These are phyloP conservation scores for Colletotrichum tabaci DNA, from an alignment of 2,329 filamentous ascomycete species.

Conservation along the genomic window DNA sequence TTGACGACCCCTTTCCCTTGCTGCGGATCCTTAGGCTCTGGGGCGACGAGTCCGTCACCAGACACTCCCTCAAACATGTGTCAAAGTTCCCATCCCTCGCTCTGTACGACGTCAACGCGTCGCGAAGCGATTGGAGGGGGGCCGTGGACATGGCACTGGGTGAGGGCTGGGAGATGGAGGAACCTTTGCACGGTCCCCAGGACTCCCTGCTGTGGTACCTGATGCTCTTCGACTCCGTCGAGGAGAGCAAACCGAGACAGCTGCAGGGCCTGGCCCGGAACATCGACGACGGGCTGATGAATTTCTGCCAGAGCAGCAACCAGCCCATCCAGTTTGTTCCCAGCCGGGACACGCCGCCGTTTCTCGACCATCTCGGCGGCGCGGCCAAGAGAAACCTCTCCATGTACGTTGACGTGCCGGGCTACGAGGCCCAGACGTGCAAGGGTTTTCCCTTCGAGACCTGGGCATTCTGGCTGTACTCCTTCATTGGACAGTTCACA, in stretches of 20 bases:
- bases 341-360: constrained; percentile 49
- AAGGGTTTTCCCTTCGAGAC: constrained; percentile 55
- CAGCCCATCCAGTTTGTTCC: constrained; percentile 51
- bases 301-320: constrained; percentile 40
- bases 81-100: constrained; percentile 60
- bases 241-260: constrained; percentile 45
- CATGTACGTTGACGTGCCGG: constrained; percentile 50
- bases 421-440: constrained; percentile 50
- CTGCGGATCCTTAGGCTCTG: constrained; percentile 64
- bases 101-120: constrained; percentile 60
- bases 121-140: constrained; percentile 54
- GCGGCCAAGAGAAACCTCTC: constrained; percentile 50
- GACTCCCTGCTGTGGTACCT: constrained; percentile 55
- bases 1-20: constrained; percentile 59
- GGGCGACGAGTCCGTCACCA: constrained; percentile 57
- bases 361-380: constrained; percentile 54
- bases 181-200: constrained; percentile 46
- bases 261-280: constrained; percentile 49
- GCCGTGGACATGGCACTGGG: constrained; percentile 45
- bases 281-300: constrained; percentile 54
- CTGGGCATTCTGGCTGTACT: constrained; percentile 60
- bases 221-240: constrained; percentile 52
- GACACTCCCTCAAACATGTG: constrained; percentile 58
- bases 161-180: constrained; percentile 54
- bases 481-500: constrained; percentile 56